Percentiles rank a stretch among this genome's conserved stretches.
Evolutionary conservation across 2,329 filamentous ascomycete genomes (phyloP).

Genomic region (Colletotrichum falcatum): DNA sequence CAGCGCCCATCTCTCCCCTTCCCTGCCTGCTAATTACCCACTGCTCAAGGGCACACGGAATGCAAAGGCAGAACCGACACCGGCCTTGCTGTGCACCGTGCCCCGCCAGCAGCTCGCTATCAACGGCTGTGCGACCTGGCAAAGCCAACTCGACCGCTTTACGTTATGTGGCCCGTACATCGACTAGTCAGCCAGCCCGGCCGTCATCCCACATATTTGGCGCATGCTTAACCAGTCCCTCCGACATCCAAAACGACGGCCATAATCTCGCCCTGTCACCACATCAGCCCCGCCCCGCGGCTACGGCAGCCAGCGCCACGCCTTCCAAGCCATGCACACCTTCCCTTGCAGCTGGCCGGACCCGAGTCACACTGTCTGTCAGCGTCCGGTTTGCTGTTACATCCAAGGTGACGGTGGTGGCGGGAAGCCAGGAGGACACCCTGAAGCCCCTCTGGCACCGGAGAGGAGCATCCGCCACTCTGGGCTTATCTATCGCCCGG

Average conservation of each 20-base stretch:
- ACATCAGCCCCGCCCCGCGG: slow-evolving; percentile 14
- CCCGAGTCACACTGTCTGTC: slow-evolving; percentile 13
- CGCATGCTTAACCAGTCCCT: neutral
- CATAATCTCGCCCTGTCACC: slow-evolving; percentile 27
- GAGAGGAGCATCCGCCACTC: slow-evolving; percentile 20
- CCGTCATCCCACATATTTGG: neutral
- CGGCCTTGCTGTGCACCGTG: neutral
- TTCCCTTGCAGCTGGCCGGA: slow-evolving; percentile 8
- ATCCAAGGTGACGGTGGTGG: slow-evolving; percentile 12
- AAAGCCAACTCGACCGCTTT: neutral
- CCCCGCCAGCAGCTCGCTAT: neutral
- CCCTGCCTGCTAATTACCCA: neutral
- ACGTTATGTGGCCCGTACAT: neutral
- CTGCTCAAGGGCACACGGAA: neutral
- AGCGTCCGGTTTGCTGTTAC: neutral
- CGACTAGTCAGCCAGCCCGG: slow-evolving; percentile 8
- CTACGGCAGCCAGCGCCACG: slow-evolving; percentile 20
- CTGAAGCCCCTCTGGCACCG: slow-evolving; percentile 4
- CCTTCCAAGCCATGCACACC: slow-evolving; percentile 18
- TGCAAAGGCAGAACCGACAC: neutral
- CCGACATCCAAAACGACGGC: slow-evolving; percentile 23
- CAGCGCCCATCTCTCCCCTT: neutral
- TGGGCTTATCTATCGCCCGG: slow-evolving; percentile 24
- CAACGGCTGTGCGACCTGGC: slow-evolving; percentile 6
- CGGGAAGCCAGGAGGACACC: slow-evolving; percentile 1